Conservation (phyloP, 306 rosid species). For the Vigna angularis region DNA sequence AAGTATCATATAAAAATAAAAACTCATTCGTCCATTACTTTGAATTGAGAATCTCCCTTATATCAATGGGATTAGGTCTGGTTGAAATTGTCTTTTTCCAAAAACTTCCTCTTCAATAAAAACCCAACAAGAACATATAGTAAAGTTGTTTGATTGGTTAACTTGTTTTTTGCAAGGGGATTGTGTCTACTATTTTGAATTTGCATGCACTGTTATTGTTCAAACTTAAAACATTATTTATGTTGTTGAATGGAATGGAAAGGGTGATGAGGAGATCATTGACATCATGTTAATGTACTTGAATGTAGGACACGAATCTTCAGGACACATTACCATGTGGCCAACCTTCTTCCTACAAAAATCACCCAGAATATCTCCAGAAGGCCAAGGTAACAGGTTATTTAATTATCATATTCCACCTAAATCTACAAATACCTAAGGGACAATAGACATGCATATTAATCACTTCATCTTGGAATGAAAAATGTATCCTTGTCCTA, state of each 20-base stretch:
- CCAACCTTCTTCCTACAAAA: constrained; percentile 58
- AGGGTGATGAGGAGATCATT: constrained; percentile 70
- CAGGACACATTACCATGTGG: constrained; percentile 96
- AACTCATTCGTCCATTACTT: no score
- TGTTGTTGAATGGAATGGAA: constrained; percentile 78
- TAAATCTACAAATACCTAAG: neutral
- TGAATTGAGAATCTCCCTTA: no score
- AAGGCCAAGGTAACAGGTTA: constrained; percentile 72
- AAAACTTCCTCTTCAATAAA: no score
- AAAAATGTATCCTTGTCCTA: neutral
- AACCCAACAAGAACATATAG: no score
- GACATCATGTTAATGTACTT: constrained; percentile 87
- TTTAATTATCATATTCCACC: neutral
- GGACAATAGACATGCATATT: neutral
- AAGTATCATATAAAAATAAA: no score
- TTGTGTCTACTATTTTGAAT: no score
- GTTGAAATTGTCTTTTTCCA: no score
- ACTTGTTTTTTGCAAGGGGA: no score
- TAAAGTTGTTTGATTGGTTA: no score
- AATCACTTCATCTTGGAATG: neutral
- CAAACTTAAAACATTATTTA: neutral
- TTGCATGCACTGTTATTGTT: no score
- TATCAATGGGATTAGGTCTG: no score
- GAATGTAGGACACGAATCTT: constrained; percentile 97
- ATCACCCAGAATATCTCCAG: constrained; percentile 61